A percentile compares a stretch with the other conserved stretches of the same genome.
phyloP scores from a whole-genome alignment of 106 monocot species.

The Allium cepa region DNA sequence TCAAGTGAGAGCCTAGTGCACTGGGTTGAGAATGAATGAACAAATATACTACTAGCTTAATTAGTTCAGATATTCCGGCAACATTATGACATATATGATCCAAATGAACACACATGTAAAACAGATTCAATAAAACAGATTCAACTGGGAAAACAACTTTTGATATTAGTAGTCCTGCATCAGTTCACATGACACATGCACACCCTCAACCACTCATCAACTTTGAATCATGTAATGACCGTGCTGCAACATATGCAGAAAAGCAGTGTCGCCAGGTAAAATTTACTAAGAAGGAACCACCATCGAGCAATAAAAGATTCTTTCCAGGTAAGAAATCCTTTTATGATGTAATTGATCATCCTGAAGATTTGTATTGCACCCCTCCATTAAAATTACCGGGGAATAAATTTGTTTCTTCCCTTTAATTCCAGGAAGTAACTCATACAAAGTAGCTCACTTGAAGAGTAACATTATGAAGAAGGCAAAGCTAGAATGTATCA shows the following conservation, averaged over 20 bases:
- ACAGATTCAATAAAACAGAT: not conserved
- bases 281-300: slow-evolving; percentile 64
- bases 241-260: slow-evolving; percentile 23
- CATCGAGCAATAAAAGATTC: slow-evolving; percentile 53
- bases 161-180: not conserved
- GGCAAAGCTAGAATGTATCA: slow-evolving; percentile 67
- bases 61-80: no score
- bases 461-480: slow-evolving; percentile 88
- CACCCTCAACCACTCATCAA: not conserved
- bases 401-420: not conserved
- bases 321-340: slow-evolving; percentile 49
- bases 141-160: not conserved
- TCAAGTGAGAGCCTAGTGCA: no score
- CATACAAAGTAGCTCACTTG: slow-evolving; percentile 37
- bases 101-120: no score
- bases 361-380: not conserved
- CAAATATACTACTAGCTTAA: no score
- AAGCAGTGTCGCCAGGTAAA: slow-evolving; percentile 61
- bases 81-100: no score
- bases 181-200: not conserved
- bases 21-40: no score
- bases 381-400: not conserved
- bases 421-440: slow-evolving; percentile 35
- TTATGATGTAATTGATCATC: not conserved
- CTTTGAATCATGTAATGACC: not conserved